These are phyloP conservation scores for Penicillium chermesinum DNA, from an alignment of 495 filamentous ascomycete species.

Conservation along the genomic window DNA sequence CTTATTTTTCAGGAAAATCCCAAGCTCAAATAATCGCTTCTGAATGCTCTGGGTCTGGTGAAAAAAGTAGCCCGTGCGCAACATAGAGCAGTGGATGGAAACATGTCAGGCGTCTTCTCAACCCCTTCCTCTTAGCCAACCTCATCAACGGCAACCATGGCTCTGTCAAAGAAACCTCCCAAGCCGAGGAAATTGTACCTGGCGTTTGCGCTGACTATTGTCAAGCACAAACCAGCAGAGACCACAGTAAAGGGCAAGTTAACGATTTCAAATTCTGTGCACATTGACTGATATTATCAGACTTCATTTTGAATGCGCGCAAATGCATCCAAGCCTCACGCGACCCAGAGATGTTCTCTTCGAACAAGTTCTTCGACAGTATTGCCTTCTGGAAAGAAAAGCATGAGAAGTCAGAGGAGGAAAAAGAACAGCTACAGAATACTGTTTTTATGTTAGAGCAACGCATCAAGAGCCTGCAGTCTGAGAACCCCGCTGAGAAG, in stretches of 20 bases:
- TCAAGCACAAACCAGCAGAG: background rate
- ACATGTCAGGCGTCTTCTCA: no score
- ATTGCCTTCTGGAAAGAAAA: slow-evolving; percentile 47
- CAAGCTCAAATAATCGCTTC: no score
- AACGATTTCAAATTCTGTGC: background rate
- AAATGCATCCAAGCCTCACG: slow-evolving; percentile 27
- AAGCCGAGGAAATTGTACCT: background rate
- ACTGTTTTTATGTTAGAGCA: slow-evolving; percentile 40
- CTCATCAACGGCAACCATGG: no score
- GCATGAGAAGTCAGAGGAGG: slow-evolving; percentile 40
- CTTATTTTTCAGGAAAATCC: no score
- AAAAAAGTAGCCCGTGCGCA: no score
- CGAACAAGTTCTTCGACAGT: slow-evolving; percentile 42
- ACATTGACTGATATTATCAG: slow-evolving; percentile 17
- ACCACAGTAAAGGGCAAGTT: background rate
- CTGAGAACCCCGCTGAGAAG: no score
- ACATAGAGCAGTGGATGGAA: no score
- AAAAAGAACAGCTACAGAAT: slow-evolving; percentile 41
- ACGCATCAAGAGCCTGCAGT: slow-evolving; percentile 21
- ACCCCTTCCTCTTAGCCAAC: no score
- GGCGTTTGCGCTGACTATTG: background rate
- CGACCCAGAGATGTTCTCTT: slow-evolving; percentile 4
- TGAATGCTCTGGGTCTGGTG: no score
- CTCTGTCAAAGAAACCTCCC: background rate
- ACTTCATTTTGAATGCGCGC: slow-evolving; percentile 37